Percentiles rank a stretch among this genome's conserved stretches.
phyloP scores from a whole-genome alignment of 2,329 filamentous ascomycete genomes.

The Bipolaris gigantea region DNA sequence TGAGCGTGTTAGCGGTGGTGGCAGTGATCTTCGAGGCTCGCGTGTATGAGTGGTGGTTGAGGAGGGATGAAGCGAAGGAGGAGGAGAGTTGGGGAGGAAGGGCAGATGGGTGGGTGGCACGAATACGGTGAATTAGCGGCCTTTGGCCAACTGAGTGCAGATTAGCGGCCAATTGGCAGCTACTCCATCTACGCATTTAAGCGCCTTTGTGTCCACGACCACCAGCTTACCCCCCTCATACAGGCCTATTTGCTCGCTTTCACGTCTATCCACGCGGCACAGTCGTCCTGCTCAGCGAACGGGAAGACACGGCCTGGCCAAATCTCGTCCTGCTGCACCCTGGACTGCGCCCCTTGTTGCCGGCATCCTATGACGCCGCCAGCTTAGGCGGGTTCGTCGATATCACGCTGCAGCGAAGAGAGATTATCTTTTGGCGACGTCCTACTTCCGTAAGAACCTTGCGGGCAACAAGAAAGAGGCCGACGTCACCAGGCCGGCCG shows the following conservation, averaged over 20 bases:
- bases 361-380: constrained; percentile 25
- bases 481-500: constrained; percentile 9
- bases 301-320: constrained; percentile 26
- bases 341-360: constrained; percentile 34
- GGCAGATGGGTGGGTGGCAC: constrained; percentile 6
- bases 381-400: constrained; percentile 35
- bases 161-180: constrained; percentile 25
- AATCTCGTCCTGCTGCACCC: constrained; percentile 28
- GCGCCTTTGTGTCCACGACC: constrained; percentile 27
- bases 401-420: constrained; percentile 34
- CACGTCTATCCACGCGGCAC: constrained; percentile 27
- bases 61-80: constrained; percentile 1
- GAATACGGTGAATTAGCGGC: constrained; percentile 25
- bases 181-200: constrained; percentile 31
- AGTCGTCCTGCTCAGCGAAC: constrained; percentile 26
- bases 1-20: constrained; percentile 4
- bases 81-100: constrained; percentile 12
- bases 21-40: constrained; percentile 10
- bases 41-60: constrained; percentile 2
- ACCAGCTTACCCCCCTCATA: constrained; percentile 16
- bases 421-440: constrained; percentile 23
- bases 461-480: not conserved
- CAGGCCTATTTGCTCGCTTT: constrained; percentile 25
- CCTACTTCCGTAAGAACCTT: not conserved
- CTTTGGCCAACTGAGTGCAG: constrained; percentile 15